phyloP scores from a whole-genome alignment of 2,329 filamentous ascomycete genomes.

The Pseudomassariella vexata region DNA sequence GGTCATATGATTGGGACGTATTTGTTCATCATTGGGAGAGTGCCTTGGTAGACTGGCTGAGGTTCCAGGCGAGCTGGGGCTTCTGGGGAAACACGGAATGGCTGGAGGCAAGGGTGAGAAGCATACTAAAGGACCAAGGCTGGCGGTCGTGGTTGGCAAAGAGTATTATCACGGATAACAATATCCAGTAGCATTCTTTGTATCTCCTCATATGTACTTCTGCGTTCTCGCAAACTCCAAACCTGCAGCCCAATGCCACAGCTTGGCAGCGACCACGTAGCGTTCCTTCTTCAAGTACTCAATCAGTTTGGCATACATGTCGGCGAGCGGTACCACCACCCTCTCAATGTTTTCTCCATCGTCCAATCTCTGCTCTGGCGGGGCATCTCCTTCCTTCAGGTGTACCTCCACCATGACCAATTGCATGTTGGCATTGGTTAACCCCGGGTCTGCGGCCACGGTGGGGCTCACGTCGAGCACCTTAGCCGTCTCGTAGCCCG shows the following conservation, averaged over 20 bases:
- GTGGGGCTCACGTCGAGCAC: conserved; percentile 42
- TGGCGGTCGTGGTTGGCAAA: too few relatives aligned
- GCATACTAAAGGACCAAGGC: conserved; percentile 35
- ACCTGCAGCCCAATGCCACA: conserved; percentile 56
- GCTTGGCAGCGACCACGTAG: conserved; percentile 47
- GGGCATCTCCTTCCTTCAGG: conserved; percentile 38
- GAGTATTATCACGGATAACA: too few relatives aligned
- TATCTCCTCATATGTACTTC: too few relatives aligned
- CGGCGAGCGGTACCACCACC: conserved; percentile 50
- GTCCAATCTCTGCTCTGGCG: conserved; percentile 53
- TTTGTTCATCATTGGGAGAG: conserved; percentile 60
- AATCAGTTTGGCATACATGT: conserved; percentile 49
- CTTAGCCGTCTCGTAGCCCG: conserved; percentile 48
- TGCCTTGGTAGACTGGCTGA: conserved; percentile 62
- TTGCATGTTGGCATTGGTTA: conserved; percentile 57
- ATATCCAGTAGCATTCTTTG: too few relatives aligned
- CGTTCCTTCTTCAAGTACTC: conserved; percentile 40
- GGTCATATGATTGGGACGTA: conserved; percentile 45
- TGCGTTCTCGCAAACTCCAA: conserved; percentile 40
- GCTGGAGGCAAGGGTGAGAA: conserved; percentile 48
- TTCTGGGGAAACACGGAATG: conserved; percentile 57
- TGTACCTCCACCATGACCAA: conserved; percentile 54
- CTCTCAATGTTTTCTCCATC: conserved; percentile 57
- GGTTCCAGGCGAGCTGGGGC: conserved; percentile 56
- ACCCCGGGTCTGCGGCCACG: conserved; percentile 48